phyloP scores from a whole-genome alignment of 371 early-diverging fungal species.

The Antonospora locustae region DNA sequence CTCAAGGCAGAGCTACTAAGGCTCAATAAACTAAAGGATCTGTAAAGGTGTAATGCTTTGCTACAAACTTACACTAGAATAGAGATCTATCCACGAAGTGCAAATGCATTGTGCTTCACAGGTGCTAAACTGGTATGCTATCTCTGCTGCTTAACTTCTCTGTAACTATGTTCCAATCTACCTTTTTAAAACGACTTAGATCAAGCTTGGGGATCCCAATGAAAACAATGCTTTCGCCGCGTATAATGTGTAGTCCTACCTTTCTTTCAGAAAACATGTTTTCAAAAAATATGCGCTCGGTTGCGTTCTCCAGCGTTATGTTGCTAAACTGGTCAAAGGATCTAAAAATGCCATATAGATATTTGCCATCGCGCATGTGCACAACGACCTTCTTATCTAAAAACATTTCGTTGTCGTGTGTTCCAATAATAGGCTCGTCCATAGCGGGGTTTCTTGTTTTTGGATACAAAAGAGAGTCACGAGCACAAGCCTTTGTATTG shows the following conservation, averaged over 20 bases:
- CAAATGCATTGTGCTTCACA: no score
- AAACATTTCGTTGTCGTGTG: slow-evolving; percentile 43
- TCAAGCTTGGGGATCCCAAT: slow-evolving; percentile 27
- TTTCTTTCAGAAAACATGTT: slow-evolving; percentile 37
- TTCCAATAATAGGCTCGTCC: slow-evolving; percentile 2
- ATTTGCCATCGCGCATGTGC: slow-evolving; percentile 34
- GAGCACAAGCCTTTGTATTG: no score
- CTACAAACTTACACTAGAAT: slow-evolving; percentile 22
- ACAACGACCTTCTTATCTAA: slow-evolving; percentile 49
- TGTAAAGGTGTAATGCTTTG: no score
- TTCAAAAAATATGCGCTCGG: slow-evolving; percentile 35
- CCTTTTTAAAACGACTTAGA: slow-evolving; percentile 2
- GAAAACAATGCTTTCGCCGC: slow-evolving; percentile 54
- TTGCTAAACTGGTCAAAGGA: slow-evolving; percentile 55
- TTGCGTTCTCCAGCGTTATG: slow-evolving; percentile 45
- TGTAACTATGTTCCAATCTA: slow-evolving; percentile 6
- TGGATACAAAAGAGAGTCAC: no score
- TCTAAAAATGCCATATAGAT: slow-evolving; percentile 47
- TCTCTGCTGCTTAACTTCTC: no score
- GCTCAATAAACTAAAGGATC: no score
- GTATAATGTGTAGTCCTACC: slow-evolving; percentile 44
- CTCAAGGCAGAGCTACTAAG: slow-evolving; percentile 1
- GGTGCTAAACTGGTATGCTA: no score
- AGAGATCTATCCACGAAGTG: slow-evolving; percentile 23
- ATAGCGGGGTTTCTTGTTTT: no score